Percentiles rank a stretch among this genome's conserved stretches.
Conservation (phyloP, 441 rosid species). For the Brassica balearica region DNA sequence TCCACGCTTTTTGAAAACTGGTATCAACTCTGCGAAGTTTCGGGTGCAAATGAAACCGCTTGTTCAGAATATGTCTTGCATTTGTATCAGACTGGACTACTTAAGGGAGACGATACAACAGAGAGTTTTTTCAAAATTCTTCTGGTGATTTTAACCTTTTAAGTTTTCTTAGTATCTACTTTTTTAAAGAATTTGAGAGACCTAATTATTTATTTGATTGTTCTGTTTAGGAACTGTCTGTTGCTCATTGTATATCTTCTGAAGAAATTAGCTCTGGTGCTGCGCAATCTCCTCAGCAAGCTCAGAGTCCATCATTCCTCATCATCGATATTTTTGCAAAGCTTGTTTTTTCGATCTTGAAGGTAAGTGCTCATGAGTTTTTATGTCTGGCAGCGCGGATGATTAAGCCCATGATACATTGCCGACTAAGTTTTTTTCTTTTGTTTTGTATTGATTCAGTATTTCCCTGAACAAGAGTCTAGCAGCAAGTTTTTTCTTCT, state of each 20-base stretch:
- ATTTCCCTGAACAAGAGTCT: conserved; percentile 82
- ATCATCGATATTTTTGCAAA: conserved; percentile 91
- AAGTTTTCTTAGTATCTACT: conserved; percentile 3
- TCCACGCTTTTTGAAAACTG: conserved; percentile 78
- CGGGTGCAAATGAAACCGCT: conserved; percentile 79
- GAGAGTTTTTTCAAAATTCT: conserved; percentile 87
- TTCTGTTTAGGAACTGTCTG: conserved; percentile 77
- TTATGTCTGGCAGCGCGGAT: conserved; percentile 14
- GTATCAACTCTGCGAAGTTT: conserved; percentile 83
- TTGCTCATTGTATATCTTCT: conserved; percentile 82
- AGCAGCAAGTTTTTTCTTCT: conserved; percentile 66
- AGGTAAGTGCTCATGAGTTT: conserved; percentile 52
- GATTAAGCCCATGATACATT: not conserved
- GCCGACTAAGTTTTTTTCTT: conserved; percentile 18
- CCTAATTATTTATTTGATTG: conserved; percentile 16
- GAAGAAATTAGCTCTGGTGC: conserved; percentile 70
- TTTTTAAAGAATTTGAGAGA: not conserved
- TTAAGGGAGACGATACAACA: conserved; percentile 88
- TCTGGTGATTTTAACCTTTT: conserved; percentile 52
- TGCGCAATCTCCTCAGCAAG: conserved; percentile 75
- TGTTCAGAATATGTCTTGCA: conserved; percentile 68
- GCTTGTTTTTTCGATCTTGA: conserved; percentile 77
- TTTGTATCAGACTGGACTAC: conserved; percentile 82
- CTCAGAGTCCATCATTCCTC: conserved; percentile 78
- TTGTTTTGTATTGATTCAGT: conserved; percentile 35